These are phyloP conservation scores for Tricharina praecox DNA, from an alignment of 495 filamentous ascomycete genomes.

Conservation along the genomic window DNA sequence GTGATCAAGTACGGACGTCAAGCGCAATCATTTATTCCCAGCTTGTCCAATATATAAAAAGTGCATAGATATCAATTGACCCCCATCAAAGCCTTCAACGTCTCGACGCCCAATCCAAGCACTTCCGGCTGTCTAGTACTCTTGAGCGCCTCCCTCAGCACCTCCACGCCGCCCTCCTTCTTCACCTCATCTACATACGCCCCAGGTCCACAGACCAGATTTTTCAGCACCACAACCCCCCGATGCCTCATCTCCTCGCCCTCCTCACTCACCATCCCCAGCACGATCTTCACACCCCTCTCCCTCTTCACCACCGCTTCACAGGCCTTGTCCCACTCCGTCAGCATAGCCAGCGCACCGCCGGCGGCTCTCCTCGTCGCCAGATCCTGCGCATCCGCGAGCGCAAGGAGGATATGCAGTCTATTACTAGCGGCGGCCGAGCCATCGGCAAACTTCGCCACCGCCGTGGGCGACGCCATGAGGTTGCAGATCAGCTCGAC, in stretches of 20 bases:
- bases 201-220: slow-evolving; percentile 31
- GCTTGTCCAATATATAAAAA: too few species aligned
- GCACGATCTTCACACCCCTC: slow-evolving; percentile 48
- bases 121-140: slow-evolving; percentile 46
- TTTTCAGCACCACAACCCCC: slow-evolving; percentile 58
- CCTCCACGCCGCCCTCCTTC: slow-evolving; percentile 39
- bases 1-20: too few species aligned
- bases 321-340: slow-evolving; percentile 56
- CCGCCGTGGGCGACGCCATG: slow-evolving; percentile 55
- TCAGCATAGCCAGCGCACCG: slow-evolving; percentile 70
- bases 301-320: slow-evolving; percentile 47
- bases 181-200: slow-evolving; percentile 23
- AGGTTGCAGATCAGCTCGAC: slow-evolving; percentile 88
- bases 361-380: slow-evolving; percentile 70
- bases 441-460: slow-evolving; percentile 59
- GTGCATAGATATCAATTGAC: slow-evolving; percentile 15
- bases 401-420: slow-evolving; percentile 65
- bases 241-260: slow-evolving; percentile 58
- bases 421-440: slow-evolving; percentile 48
- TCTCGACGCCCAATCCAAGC: slow-evolving; percentile 45
- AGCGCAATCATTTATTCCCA: too few species aligned
- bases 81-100: slow-evolving; percentile 42
- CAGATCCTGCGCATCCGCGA: slow-evolving; percentile 68
- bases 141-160: slow-evolving; percentile 46
- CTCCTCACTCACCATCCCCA: slow-evolving; percentile 60